Percentiles rank a stretch among this genome's conserved stretches.
phyloP scores from a whole-genome alignment of 768 basidiomycete genomes.

The Candolleomyces eurysporus region DNA sequence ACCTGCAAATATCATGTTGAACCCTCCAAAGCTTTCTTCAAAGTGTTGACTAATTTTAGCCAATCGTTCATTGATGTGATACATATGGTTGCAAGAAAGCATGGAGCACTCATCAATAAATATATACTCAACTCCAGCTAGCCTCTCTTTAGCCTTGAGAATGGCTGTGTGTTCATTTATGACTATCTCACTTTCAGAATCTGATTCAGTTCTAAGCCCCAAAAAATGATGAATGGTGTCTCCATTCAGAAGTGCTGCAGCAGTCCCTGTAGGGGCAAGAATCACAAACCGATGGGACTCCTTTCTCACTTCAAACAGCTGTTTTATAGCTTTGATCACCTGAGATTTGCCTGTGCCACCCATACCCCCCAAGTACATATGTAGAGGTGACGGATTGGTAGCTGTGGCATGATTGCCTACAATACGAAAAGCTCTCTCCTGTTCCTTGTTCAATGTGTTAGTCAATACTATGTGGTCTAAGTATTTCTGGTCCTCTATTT shows the following conservation, averaged over 20 bases:
- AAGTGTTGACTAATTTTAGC: conserved; percentile 12
- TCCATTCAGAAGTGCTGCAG: background rate
- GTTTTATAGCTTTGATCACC: background rate
- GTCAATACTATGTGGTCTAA: background rate
- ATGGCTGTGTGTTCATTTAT: background rate
- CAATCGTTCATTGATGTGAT: conserved; percentile 23
- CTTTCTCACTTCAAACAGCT: background rate
- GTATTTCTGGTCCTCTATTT: background rate
- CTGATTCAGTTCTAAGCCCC: conserved; percentile 15
- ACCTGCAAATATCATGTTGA: conserved; percentile 41
- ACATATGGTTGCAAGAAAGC: conserved; percentile 29
- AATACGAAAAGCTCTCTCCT: conserved; percentile 21
- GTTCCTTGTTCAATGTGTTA: conserved; percentile 17
- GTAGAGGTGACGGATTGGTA: background rate
- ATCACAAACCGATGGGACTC: background rate
- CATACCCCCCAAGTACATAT: conserved; percentile 3
- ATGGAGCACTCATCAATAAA: conserved; percentile 45
- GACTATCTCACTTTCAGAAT: background rate
- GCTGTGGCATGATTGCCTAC: conserved; percentile 16
- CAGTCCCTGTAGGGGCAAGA: background rate
- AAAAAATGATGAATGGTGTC: conserved; percentile 26
- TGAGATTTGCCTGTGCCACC: conserved; percentile 5
- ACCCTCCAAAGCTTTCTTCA: conserved; percentile 28
- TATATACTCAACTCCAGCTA: conserved; percentile 32
- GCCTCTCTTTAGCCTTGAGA: conserved; percentile 10